Base-by-base conservation (phyloP, 208 protist species). In the Trypanosoma melophagium region DNA sequence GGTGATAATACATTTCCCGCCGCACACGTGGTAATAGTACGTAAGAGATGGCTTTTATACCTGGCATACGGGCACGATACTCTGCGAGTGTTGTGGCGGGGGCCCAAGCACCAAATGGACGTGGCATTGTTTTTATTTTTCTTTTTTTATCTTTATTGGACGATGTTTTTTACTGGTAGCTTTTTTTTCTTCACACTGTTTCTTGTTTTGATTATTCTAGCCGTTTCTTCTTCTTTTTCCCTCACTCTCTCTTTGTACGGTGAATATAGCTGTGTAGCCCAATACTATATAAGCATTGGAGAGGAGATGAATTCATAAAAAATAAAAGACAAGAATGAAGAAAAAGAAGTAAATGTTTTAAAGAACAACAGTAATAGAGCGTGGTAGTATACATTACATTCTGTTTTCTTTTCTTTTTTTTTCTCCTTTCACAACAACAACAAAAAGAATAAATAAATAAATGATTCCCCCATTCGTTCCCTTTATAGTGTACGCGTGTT, bases 41-140 rank as follows among this genome's bases (percentile, higher is more conserved):
- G 66, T 54, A 94, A 81, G 66, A 77, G 77, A 86, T 90, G 40
- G 76, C 77, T 24, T 66, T 74, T 7, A 83, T 69, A 61, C 79
- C 79, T 21, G 89, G 89, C 55, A 89, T 65, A 71, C 89, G 89
- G 17, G 89, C 78, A 56, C 84, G 83, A 71, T 85, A 91, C 80
- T 94, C 89, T 42, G 86, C 83, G 42, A 94, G 80, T 9, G 89
- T 94, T 13, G 89, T 94, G 59, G 89, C 89, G 22, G 89, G 89
- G 31, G 85, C 83, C 89, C 89, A 94, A 31, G 83, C 79, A 81
- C 89, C 89, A 69, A 94, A 94, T 53, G 89, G 89, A 63, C 89
- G 89, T 57, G 89, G 89, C 89, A 94, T 94, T n/a, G 0, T 68
- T 64, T 42, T 44, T 45, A 13, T 4, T 47, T 59, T n/a, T 44